Conservation (phyloP, 1,284 basidiomycete species). For the Malassezia furfur region DNA sequence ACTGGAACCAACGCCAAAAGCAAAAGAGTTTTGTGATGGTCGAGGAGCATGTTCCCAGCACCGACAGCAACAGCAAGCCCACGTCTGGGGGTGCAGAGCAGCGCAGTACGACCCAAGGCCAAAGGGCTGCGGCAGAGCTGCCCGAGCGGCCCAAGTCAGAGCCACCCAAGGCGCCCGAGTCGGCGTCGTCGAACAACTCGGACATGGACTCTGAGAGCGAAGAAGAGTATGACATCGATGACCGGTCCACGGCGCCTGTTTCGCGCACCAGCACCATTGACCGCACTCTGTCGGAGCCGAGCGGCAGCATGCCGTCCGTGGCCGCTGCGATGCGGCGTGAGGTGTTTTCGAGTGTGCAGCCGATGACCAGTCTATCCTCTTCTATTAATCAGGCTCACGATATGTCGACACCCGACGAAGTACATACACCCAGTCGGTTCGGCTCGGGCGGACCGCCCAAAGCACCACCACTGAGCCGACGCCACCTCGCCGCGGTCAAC, state of each 20-base stretch:
- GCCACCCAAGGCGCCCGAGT: neutral
- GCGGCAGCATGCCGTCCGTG: neutral
- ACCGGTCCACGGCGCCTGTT: constrained; percentile 25
- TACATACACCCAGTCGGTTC: constrained; percentile 36
- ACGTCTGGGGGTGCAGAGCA: neutral
- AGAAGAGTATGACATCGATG: constrained; percentile 45
- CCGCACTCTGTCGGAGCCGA: neutral
- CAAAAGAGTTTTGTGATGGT: constrained; percentile 40
- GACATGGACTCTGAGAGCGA: constrained; percentile 20
- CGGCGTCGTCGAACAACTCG: neutral
- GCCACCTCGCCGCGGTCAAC: constrained; percentile 37
- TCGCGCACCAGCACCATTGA: neutral
- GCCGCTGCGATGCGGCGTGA: neutral
- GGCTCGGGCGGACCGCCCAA: constrained; percentile 36
- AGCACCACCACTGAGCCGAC: constrained; percentile 37
- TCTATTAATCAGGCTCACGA: neutral
- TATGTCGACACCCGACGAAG: constrained; percentile 27
- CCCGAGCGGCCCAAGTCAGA: neutral
- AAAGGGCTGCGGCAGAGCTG: neutral
- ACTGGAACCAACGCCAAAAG: constrained; percentile 56
- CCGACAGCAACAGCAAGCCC: too few species aligned
- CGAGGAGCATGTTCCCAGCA: neutral
- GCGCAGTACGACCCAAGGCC: neutral
- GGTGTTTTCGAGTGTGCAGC: neutral
- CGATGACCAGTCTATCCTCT: neutral